phyloP scores from a whole-genome alignment of 75 land plant genomes.

The Pinus tabuliformis region DNA sequence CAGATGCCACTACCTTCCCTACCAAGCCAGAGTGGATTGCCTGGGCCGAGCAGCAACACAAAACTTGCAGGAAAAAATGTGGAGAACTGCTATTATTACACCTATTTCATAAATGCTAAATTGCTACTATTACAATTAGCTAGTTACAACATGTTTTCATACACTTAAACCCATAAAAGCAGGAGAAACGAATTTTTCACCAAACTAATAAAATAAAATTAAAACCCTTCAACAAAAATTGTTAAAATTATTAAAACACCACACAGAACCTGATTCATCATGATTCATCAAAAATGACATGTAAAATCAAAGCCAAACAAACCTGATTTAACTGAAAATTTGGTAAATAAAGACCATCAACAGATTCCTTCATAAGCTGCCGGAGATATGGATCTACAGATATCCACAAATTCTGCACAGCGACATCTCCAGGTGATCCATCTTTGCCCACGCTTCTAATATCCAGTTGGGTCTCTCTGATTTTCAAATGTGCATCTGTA shows the following conservation, averaged over 20 bases:
- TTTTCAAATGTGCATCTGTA: slow-evolving; percentile 20
- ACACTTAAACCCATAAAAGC: too few species aligned
- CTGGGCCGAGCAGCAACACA: slow-evolving; percentile 11
- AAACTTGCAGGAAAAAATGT: neutral
- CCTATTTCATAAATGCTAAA: too few species aligned
- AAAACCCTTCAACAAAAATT: too few species aligned
- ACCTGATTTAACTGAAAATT: neutral
- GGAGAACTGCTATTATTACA: neutral
- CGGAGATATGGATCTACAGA: slow-evolving; percentile 34
- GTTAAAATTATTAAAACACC: neutral
- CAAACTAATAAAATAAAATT: too few species aligned
- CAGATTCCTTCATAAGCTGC: slow-evolving; percentile 4
- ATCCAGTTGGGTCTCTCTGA: slow-evolving; percentile 4
- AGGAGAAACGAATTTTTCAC: too few species aligned
- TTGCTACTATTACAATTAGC: too few species aligned
- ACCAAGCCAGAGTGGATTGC: slow-evolving; percentile 9
- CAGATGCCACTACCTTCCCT: slow-evolving; percentile 20
- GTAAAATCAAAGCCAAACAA: neutral
- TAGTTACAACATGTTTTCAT: too few species aligned
- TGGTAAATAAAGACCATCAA: neutral
- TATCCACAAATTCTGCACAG: slow-evolving; percentile 12
- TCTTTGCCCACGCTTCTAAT: neutral
- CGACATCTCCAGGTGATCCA: slow-evolving; percentile 9
- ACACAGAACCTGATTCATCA: neutral
- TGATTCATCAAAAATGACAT: too few species aligned